A percentile compares a stretch with the other conserved stretches of the same genome.
phyloP scores from a whole-genome alignment of 2,329 filamentous ascomycete genomes.

The Pseudopyrenochaeta lycopersici region DNA sequence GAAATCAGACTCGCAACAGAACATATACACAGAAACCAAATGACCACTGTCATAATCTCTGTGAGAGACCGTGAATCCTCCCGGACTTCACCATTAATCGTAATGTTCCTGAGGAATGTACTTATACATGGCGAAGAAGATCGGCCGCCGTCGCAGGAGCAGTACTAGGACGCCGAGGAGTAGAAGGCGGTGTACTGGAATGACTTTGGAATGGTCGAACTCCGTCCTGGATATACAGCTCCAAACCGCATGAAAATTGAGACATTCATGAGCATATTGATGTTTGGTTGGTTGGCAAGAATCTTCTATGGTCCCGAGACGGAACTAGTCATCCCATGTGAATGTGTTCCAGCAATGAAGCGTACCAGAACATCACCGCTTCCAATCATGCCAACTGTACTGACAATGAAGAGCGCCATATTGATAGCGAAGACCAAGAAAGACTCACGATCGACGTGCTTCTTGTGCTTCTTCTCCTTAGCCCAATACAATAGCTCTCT shows the following conservation, averaged over 20 bases:
- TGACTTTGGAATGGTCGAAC: no score
- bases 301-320: slow-evolving; percentile 86
- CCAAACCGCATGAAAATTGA: slow-evolving; percentile 81
- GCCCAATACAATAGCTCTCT: slow-evolving; percentile 86
- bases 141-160: no score
- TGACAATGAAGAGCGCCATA: slow-evolving; percentile 84
- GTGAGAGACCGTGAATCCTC: no score
- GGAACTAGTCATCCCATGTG: slow-evolving; percentile 95
- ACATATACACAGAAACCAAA: no score
- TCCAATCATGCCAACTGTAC: slow-evolving; percentile 86
- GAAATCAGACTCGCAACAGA: no score
- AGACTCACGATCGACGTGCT: slow-evolving; percentile 87
- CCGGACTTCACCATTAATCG: no score
- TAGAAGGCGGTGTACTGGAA: no score
- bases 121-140: no score
- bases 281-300: slow-evolving; percentile 92
- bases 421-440: slow-evolving; percentile 88
- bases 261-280: slow-evolving; percentile 93
- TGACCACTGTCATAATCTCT: no score
- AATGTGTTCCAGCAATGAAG: slow-evolving; percentile 90
- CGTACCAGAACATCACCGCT: slow-evolving; percentile 91
- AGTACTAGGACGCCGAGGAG: no score
- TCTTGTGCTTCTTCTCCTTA: slow-evolving; percentile 78
- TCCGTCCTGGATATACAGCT: no score
- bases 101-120: no score